These are phyloP conservation scores for Pseudoneurospora amorphoporcata DNA, from an alignment of 495 filamentous ascomycete species.

Conservation along the genomic window DNA sequence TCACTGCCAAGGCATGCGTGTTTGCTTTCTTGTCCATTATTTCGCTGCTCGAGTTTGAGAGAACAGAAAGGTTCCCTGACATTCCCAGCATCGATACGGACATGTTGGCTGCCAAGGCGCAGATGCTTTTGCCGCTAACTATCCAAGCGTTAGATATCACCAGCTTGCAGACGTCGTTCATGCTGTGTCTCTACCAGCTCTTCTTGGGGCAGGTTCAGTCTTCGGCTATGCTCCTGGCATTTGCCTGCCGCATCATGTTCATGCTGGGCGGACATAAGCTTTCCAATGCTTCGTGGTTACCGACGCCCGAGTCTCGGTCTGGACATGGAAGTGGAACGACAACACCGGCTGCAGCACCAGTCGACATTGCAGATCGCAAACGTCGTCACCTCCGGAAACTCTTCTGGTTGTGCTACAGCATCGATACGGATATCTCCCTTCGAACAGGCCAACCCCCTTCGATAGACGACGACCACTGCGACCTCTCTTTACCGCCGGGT, in stretches of 20 bases:
- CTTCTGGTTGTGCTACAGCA: constrained; percentile 44
- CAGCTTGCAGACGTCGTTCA: constrained; percentile 32
- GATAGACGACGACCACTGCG: constrained; percentile 43
- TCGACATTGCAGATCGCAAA: background rate
- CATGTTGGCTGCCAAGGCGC: constrained; percentile 24
- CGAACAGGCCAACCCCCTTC: constrained; percentile 43
- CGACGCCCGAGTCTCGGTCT: background rate
- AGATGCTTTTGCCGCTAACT: constrained; percentile 31
- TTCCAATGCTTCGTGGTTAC: constrained; percentile 4
- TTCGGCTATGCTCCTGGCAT: constrained; percentile 30
- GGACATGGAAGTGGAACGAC: background rate
- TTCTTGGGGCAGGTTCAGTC: constrained; percentile 37
- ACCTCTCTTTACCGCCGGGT: constrained; percentile 37
- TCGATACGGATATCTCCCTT: constrained; percentile 42
- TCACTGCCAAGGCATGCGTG: constrained; percentile 30
- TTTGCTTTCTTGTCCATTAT: constrained; percentile 36
- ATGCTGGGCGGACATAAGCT: constrained; percentile 35
- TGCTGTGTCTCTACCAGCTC: constrained; percentile 35
- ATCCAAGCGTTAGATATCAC: constrained; percentile 33
- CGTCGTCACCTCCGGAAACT: constrained; percentile 33
- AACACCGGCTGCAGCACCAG: background rate
- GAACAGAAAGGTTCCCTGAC: background rate
- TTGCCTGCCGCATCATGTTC: constrained; percentile 37
- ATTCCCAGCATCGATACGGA: constrained; percentile 25
- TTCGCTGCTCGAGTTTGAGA: constrained; percentile 16